Evolutionary conservation across 2,329 filamentous ascomycete species (phyloP).

Genomic region (Epichloe hybrida): DNA sequence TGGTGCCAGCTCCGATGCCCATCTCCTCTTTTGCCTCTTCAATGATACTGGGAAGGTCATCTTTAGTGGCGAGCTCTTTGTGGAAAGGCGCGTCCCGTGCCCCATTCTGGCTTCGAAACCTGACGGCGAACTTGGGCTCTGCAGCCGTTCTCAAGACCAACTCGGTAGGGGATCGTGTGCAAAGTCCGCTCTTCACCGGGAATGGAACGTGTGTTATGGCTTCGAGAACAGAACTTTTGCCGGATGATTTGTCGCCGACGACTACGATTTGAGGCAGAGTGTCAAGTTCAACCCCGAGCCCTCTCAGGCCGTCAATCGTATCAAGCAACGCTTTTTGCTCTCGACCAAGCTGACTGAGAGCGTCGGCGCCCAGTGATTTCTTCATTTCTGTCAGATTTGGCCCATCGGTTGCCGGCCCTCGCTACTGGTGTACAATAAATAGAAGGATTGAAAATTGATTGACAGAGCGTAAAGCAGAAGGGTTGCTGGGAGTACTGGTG

Average conservation of each 20-base stretch:
- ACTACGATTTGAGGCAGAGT: slow-evolving; percentile 42
- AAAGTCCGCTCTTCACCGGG: slow-evolving; percentile 38
- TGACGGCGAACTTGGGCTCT: slow-evolving; percentile 25
- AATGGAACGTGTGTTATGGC: slow-evolving; percentile 50
- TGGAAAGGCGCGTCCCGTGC: slow-evolving; percentile 13
- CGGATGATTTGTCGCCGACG: slow-evolving; percentile 45
- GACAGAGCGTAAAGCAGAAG: no score
- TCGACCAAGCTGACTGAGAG: background rate
- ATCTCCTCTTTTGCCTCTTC: slow-evolving; percentile 36
- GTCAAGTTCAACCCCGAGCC: slow-evolving; percentile 17
- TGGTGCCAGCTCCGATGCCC: slow-evolving; percentile 22
- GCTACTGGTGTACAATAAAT: no score
- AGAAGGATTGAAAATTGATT: no score
- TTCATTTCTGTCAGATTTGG: background rate
- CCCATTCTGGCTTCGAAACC: slow-evolving; percentile 24
- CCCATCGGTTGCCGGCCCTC: background rate
- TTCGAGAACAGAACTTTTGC: slow-evolving; percentile 52
- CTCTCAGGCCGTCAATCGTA: background rate
- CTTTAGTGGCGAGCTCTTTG: slow-evolving; percentile 21
- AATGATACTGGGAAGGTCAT: slow-evolving; percentile 34
- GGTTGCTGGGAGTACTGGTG: no score
- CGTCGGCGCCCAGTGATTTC: background rate
- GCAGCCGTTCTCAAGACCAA: slow-evolving; percentile 34
- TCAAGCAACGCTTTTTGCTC: background rate
- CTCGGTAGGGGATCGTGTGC: slow-evolving; percentile 49